Base-by-base conservation (phyloP, 2,329 filamentous ascomycete species). In the Aspergillus sojae region DNA sequence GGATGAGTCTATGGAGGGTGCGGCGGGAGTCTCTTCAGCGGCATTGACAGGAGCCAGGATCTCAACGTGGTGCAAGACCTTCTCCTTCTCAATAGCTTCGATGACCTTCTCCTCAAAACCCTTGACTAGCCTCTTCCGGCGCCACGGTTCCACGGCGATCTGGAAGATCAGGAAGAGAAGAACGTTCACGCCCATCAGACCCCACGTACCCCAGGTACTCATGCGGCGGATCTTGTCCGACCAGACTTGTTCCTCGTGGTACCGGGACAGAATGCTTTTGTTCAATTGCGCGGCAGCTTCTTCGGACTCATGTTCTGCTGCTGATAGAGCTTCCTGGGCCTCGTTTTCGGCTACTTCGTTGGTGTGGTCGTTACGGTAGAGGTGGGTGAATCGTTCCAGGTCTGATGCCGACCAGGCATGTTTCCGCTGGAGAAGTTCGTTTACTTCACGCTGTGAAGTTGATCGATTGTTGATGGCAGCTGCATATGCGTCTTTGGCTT, bases 241-340 rank as follows among this genome's bases (percentile, higher is more conserved):
- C 95, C 95, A 99, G 62, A 99, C 96, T 81, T 99, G 95, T 82
- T 99, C 95, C 80, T 99, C 95, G 78, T 99, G 95, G 79, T 99
- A 99, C 65, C 96, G 88, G 65, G 91, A 91, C 58, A 97, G 83
- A 71, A 98, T 97, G 57, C 90, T 89, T 65, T 90, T 89, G 75
- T 91, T 94, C 60, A 99, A 82, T 71, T 89, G 86, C 58, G 89
- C 87, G 61, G 89, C 87, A 0, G 93, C 86, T 65, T 91, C 89
- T 79, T 97, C 91, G 65, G 96, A 88, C 64, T 92, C 88, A 52
- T 86, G 85, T 81, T 99, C 95, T 2, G 92, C 89, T 63, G 88
- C 85, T 19, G 88, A 88, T 30, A 98, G 84, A 16, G 85, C 84
- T 63, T 91, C 88, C 68, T 92, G 89, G 2, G 92, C 89, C 61